Conservation (phyloP, 352 stramenopile species). For the Ophiocytium majus region DNA sequence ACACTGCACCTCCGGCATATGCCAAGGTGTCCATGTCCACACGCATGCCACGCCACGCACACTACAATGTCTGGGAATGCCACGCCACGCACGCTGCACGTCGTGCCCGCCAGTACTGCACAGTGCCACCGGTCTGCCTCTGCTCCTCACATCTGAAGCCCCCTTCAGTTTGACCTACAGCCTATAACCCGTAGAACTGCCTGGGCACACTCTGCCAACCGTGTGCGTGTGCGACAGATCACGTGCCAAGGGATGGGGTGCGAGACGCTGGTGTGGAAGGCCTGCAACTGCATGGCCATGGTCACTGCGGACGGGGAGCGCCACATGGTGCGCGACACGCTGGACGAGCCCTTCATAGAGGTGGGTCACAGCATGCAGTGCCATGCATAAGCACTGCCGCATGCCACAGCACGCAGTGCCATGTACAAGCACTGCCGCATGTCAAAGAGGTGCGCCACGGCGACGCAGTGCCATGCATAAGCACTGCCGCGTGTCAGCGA, state of each 20-base stretch:
- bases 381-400: neutral
- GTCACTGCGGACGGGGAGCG: slow-evolving; percentile 36
- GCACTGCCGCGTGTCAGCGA: no score
- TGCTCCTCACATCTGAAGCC: no score
- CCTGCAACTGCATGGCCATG: slow-evolving; percentile 53
- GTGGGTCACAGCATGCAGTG: slow-evolving; percentile 26
- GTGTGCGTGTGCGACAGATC: slow-evolving; percentile 15
- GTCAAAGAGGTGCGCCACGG: neutral
- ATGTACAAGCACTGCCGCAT: neutral
- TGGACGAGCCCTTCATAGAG: slow-evolving; percentile 40
- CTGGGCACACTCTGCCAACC: no score
- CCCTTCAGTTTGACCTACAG: no score
- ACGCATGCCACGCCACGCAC: no score
- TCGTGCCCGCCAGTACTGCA: no score
- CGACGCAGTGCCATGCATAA: neutral
- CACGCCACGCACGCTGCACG: no score
- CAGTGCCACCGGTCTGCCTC: no score
- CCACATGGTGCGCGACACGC: slow-evolving; percentile 16
- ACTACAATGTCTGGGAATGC: no score
- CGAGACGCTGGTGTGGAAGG: slow-evolving; percentile 25
- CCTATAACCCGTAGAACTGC: no score
- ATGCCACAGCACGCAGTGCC: neutral
- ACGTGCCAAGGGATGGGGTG: slow-evolving; percentile 43
- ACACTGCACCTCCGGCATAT: no score
- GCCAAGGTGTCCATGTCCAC: no score